Percentiles rank a stretch among this genome's conserved stretches.
phyloP scores from a whole-genome alignment of 192 early-diverging fungal species.

The Coemansia sp. region DNA sequence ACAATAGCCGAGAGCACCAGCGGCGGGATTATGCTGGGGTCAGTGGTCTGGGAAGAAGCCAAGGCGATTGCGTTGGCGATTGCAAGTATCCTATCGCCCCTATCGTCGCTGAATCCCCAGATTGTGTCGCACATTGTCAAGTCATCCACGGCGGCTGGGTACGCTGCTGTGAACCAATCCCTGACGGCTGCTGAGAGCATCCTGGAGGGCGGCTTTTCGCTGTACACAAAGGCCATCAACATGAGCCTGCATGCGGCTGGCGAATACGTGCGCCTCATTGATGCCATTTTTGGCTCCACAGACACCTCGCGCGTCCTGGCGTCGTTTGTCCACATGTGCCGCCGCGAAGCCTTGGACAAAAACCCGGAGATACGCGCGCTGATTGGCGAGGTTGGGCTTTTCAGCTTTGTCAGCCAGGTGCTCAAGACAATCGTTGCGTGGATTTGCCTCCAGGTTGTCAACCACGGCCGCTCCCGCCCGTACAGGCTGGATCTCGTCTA shows the following conservation, averaged over 20 bases:
- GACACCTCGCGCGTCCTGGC: constrained; percentile 89
- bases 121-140: constrained; percentile 43
- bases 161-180: constrained; percentile 44
- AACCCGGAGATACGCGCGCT: constrained; percentile 64
- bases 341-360: constrained; percentile 70
- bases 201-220: constrained; percentile 70
- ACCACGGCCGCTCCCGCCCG: constrained; percentile 58
- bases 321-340: constrained; percentile 77
- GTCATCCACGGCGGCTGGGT: constrained; percentile 39
- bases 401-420: constrained; percentile 71
- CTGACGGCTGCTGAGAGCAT: constrained; percentile 40
- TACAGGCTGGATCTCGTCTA: constrained; percentile 55
- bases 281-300: constrained; percentile 93
- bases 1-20: constrained; percentile 49
- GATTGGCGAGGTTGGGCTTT: constrained; percentile 62
- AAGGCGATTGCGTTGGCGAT: constrained; percentile 26
- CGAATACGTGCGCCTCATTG: constrained; percentile 87
- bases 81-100: constrained; percentile 32
- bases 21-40: constrained; percentile 43
- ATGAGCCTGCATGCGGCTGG: constrained; percentile 73
- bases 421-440: constrained; percentile 86
- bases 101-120: constrained; percentile 47
- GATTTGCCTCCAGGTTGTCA: constrained; percentile 82
- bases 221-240: constrained; percentile 76
- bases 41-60: constrained; percentile 43